These are phyloP conservation scores for Sclerotinia nivalis DNA, from an alignment of 2,329 filamentous ascomycete species.

Conservation along the genomic window DNA sequence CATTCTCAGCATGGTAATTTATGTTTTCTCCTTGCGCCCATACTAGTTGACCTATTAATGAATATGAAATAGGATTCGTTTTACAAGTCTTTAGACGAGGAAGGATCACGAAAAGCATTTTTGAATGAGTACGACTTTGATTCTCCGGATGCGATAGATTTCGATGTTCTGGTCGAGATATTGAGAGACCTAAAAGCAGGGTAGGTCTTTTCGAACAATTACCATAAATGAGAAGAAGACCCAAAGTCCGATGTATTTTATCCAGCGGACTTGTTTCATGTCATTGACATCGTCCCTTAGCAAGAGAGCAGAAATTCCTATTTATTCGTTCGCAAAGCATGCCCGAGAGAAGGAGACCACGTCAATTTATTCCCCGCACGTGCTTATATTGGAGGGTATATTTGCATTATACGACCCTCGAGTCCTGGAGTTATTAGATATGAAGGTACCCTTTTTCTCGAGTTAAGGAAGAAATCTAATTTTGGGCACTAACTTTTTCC, in stretches of 20 bases:
- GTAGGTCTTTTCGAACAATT: constrained; percentile 51
- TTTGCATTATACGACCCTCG: constrained; percentile 89
- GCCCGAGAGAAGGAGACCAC: constrained; percentile 76
- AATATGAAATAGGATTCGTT: constrained; percentile 75
- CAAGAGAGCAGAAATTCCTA: constrained; percentile 84
- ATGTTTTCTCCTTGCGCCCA: neutral
- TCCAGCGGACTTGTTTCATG: neutral
- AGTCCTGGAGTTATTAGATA: constrained; percentile 83
- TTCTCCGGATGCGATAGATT: constrained; percentile 90
- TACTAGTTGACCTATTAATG: neutral
- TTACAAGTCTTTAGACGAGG: constrained; percentile 83
- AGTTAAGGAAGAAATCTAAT: constrained; percentile 7
- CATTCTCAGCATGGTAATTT: constrained; percentile 86
- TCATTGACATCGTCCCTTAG: constrained; percentile 47
- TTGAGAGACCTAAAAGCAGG: constrained; percentile 86
- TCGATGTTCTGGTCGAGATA: constrained; percentile 79
- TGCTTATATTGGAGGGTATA: constrained; percentile 93
- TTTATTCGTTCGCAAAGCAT: constrained; percentile 95
- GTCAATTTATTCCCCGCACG: constrained; percentile 92
- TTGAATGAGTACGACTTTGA: constrained; percentile 95
- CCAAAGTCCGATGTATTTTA: neutral
- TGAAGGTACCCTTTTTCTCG: constrained; percentile 62
- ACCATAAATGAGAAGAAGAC: neutral
- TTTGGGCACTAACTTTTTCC: constrained; percentile 4
- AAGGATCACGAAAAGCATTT: constrained; percentile 79